These are phyloP conservation scores for Phytophthora meadii DNA, from an alignment of 352 stramenopile genomes.

Conservation along the genomic window DNA sequence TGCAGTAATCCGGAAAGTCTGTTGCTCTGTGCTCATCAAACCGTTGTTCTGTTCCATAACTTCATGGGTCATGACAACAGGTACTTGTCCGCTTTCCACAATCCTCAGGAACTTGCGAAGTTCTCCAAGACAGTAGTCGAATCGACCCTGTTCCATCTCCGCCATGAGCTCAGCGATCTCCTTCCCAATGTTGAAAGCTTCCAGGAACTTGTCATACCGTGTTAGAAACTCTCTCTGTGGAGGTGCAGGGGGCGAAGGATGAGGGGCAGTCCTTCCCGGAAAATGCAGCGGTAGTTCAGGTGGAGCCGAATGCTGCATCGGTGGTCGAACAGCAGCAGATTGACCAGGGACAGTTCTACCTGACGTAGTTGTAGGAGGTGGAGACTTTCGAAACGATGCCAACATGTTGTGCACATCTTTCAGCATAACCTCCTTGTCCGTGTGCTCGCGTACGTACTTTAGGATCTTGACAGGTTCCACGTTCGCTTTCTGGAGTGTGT, in stretches of 20 bases:
- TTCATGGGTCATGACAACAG: slow-evolving; percentile 30
- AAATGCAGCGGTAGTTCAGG: slow-evolving; percentile 11
- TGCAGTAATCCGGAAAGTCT: slow-evolving; percentile 8
- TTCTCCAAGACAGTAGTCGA: slow-evolving; percentile 20
- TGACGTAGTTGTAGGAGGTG: not conserved
- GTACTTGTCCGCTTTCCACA: slow-evolving; percentile 16
- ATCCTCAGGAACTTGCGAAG: slow-evolving; percentile 35
- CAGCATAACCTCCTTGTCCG: slow-evolving; percentile 29
- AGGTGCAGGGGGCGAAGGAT: not conserved
- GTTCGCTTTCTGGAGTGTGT: slow-evolving; percentile 29
- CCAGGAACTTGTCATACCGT: slow-evolving; percentile 38
- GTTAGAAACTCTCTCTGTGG: slow-evolving; percentile 8
- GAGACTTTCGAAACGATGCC: slow-evolving; percentile 24
- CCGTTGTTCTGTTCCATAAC: slow-evolving; percentile 23
- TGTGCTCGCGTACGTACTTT: slow-evolving; percentile 37
- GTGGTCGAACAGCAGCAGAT: slow-evolving; percentile 1
- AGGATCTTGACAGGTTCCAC: slow-evolving; percentile 35
- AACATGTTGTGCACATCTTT: slow-evolving; percentile 40
- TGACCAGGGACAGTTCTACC: not conserved
- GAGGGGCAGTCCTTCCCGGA: not conserved
- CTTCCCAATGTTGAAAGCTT: slow-evolving; percentile 37
- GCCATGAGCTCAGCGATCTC: slow-evolving; percentile 33
- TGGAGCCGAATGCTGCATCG: not conserved
- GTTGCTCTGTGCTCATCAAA: slow-evolving; percentile 16
- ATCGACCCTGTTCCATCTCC: slow-evolving; percentile 29